Base-by-base conservation (phyloP, 176 grass and related monocot genomes). In the Rhynchospora pubera region DNA sequence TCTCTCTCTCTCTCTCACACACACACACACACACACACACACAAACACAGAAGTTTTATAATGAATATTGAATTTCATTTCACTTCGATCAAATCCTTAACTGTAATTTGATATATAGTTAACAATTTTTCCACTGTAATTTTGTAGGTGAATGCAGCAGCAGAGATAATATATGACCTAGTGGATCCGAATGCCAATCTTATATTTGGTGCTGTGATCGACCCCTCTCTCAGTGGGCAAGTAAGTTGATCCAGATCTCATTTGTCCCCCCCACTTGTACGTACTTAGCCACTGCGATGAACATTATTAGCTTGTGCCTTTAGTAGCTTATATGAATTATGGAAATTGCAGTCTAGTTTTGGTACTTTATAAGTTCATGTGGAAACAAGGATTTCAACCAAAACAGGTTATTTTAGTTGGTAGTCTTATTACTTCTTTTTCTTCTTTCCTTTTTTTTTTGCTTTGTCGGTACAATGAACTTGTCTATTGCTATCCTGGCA, bases 171-270 rank as follows among this genome's bases (percentile, higher is more conserved):
- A 58, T 99, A 99, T 23, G 92, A 99, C 85, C 92, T 99, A 65
- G 96, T 99, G 57, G 96, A 99, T 85, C 96, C 91, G 79, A 93
- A 89, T 93, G 96, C 96, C 76, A 99, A 99, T 88, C 85, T 99
- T 72, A 99, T 99, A 93, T 99, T 99, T 83, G 96, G 96, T 62
- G 91, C 96, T 80, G 96, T 99, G 53, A 93, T 99, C 72, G 96
- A 99, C 42, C 96, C 89, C 1, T 99, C 92, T 82, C 82, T 99
- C 50, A 91, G 32, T 85, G 96, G 96, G 48, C 96, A 99, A 82
- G 96, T 99, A 91, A 90, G 96, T 84, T 34, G 7, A 50, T 26
- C 3, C 52, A 23, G 43, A 71, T 8, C 72, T 83, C 75, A 46
- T 91, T 83, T 63, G 7, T 64, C 65, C 64, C 34, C 34, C 64